Evolutionary conservation across 805 yeast genomes (phyloP).

Genomic region (Sungouiozyma intestinalis): DNA sequence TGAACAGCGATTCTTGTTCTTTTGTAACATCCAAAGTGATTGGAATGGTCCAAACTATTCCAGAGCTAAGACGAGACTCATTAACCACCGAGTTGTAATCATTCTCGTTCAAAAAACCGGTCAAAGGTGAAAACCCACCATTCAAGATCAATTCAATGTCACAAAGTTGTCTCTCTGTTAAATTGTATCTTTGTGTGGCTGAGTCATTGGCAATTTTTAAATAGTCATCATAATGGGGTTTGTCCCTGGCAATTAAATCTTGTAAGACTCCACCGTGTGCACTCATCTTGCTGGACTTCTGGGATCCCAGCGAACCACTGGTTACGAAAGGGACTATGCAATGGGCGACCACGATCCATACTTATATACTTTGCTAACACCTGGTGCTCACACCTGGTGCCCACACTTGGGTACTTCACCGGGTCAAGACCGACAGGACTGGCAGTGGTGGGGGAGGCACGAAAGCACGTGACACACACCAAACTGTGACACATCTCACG

Average conservation of each 20-base stretch:
- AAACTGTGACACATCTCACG: not conserved
- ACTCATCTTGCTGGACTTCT: no score
- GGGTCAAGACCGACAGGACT: no score
- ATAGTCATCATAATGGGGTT: conserved; percentile 44
- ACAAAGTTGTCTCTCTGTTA: conserved; percentile 85
- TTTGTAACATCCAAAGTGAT: conserved; percentile 72
- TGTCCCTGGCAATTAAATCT: conserved; percentile 79
- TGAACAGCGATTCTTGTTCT: conserved; percentile 35
- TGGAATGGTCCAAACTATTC: conserved; percentile 85
- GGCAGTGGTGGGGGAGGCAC: no score
- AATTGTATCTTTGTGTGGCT: conserved; percentile 6
- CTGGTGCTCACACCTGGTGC: no score
- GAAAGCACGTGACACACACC: not conserved
- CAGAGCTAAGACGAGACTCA: conserved; percentile 60
- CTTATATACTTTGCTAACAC: no score
- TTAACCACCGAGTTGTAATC: conserved; percentile 59
- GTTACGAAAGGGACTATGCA: no score
- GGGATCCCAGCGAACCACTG: no score
- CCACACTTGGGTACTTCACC: no score
- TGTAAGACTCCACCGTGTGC: conserved; percentile 92
- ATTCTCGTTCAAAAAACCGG: conserved; percentile 51
- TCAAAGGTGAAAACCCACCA: conserved; percentile 87
- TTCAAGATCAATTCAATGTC: conserved; percentile 84
- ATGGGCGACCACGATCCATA: no score
- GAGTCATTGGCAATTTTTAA: conserved; percentile 32